Evolutionary conservation across 306 rosid genomes (phyloP), one percentile per base, ranked within the genome.

Genomic region (Cucurbita pepo): DNA sequence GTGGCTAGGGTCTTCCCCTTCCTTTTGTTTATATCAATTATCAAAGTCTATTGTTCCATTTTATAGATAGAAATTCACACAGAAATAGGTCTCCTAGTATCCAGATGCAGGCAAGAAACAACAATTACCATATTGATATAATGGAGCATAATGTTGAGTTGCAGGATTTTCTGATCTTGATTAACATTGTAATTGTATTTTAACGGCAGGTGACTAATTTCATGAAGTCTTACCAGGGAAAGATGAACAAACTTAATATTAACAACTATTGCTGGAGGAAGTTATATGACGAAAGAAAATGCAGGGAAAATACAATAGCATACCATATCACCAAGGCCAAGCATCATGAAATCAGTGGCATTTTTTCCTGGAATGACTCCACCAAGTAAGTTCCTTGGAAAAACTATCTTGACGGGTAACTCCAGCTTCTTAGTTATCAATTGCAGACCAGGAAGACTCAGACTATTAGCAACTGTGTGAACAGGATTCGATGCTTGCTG

Each of bases 281-380:
- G 2, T 30, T 43, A 53, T 13, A 67, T 45, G 73, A 47, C 22
- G 43, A 67, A 48, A 47, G 56, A 64, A 7, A 25, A 21, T 69
- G 41, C 43, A 25, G 48, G 43, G 51, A 22, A 66, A 30, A 60
- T 60, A 81, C 36, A 66, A 78, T 57, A 71, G 77, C 79, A 75
- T 88, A 95, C 97, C 99, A 95, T 95, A 80, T 91, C 99, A 40
- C 99, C 97, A 21, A 95, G 93, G 74, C 99, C 99, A 74, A 95
- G 97, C 97, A 95, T 95, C 97, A 95, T 95, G 88, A 89, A 95
- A 60, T 95, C 97, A 6, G 83, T 19, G 41, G 95, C 92, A 82
- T 8, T 87, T 81, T 75, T 87, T 76, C 92, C 91, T 13, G 97
- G 87, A 81, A 86, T 81, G 55, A 79, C 90, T 69, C 99, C 85